Evolutionary conservation across 2,329 filamentous ascomycete genomes (phyloP).

Genomic region (Aspergillus ustus): DNA sequence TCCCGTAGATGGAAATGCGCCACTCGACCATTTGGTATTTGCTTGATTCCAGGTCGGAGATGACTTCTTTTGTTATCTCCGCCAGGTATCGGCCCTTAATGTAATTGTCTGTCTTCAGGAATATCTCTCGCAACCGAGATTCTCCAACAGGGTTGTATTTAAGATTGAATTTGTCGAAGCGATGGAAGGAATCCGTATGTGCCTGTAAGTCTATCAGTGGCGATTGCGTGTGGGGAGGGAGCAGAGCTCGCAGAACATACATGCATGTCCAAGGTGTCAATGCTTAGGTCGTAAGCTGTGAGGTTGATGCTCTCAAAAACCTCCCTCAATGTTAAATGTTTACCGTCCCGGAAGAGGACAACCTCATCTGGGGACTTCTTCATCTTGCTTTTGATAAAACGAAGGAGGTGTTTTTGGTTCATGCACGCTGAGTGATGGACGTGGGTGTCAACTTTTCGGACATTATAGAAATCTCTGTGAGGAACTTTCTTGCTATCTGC

Average conservation of each 20-base stretch:
- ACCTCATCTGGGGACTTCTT: conserved; percentile 96
- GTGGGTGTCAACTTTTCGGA: conserved; percentile 97
- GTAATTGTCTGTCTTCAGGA: conserved; percentile 97
- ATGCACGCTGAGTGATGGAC: conserved; percentile 99
- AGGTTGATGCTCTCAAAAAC: conserved; percentile 98
- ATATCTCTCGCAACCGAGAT: conserved; percentile 94
- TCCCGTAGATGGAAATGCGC: conserved; percentile 97
- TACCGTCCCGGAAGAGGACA: conserved; percentile 89
- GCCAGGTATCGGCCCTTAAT: conserved; percentile 95
- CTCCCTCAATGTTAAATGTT: conserved; percentile 85
- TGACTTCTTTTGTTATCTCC: conserved; percentile 97
- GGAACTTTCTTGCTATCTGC: conserved; percentile 97
- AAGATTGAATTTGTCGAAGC: conserved; percentile 99
- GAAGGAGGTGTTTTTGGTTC: conserved; percentile 98
- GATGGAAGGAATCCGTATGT: conserved; percentile 96
- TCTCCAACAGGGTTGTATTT: conserved; percentile 99
- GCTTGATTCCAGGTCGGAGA: conserved; percentile 94
- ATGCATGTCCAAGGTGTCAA: conserved; percentile 99
- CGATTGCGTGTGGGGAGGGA: background rate
- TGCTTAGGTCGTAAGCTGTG: conserved; percentile 95
- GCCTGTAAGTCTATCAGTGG: conserved; percentile 58
- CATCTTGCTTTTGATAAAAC: conserved; percentile 99
- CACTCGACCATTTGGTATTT: conserved; percentile 99
- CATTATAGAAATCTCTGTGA: conserved; percentile 98
- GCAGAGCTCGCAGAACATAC: conserved; percentile 55